phyloP scores from a whole-genome alignment of 306 rosid species.

The Leucaena leucocephala region DNA sequence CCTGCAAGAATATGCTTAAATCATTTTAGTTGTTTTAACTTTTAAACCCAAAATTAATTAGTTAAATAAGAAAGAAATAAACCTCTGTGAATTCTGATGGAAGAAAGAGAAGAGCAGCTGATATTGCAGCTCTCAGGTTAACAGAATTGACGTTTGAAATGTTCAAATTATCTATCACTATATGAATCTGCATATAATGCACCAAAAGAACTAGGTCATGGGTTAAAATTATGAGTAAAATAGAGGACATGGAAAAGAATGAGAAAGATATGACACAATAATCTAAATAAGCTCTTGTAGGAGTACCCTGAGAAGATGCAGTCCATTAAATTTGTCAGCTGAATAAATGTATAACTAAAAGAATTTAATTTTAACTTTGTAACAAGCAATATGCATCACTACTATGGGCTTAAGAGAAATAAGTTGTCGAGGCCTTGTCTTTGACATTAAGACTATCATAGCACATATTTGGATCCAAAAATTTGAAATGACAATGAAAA shows the following conservation, averaged over 20 bases:
- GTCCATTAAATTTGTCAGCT: conserved; percentile 3
- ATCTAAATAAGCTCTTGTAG: background rate
- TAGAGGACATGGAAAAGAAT: conserved; percentile 18
- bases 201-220: conserved; percentile 15
- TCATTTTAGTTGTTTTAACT: conserved; percentile 35
- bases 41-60: conserved; percentile 32
- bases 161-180: conserved; percentile 69
- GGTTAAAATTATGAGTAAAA: conserved; percentile 13
- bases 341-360: background rate
- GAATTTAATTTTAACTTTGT: background rate
- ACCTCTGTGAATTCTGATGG: conserved; percentile 87
- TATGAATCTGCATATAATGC: conserved; percentile 61
- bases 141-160: conserved; percentile 54
- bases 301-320: conserved; percentile 1
- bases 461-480: background rate
- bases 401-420: background rate
- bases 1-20: conserved; percentile 55
- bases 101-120: conserved; percentile 89
- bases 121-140: conserved; percentile 82
- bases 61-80: conserved; percentile 39
- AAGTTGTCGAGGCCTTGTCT: background rate
- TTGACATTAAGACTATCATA: too few relatives aligned
- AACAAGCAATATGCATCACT: background rate
- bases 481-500: background rate
- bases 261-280: conserved; percentile 17